Conservation (phyloP, 1,284 basidiomycete genomes). For the Papiliotrema flavescens region DNA sequence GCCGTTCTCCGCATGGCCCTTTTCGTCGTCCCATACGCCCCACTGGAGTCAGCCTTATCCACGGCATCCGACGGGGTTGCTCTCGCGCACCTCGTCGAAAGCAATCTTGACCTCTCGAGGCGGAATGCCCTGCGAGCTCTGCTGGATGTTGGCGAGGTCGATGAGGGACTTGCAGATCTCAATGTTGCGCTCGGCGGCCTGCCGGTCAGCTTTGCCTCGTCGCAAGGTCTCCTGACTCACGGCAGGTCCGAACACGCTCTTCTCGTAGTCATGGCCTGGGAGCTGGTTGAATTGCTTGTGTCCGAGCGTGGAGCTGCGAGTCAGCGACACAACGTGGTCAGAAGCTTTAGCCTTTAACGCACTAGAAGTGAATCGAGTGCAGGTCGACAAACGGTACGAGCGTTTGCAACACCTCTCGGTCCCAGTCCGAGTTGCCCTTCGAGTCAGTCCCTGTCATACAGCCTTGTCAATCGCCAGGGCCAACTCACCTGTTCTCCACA, state of each 20-base stretch:
- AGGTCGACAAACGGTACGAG: constrained; percentile 42
- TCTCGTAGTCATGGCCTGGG: constrained; percentile 39
- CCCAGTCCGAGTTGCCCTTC: constrained; percentile 46
- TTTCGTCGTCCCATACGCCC: constrained; percentile 48
- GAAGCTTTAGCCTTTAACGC: constrained; percentile 10
- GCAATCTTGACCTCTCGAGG: constrained; percentile 46
- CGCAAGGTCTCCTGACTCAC: constrained; percentile 17
- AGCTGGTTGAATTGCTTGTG: background rate
- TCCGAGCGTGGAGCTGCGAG: constrained; percentile 8
- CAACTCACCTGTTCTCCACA: constrained; percentile 57
- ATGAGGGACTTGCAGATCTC: constrained; percentile 49
- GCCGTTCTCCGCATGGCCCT: constrained; percentile 53
- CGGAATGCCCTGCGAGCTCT: constrained; percentile 20
- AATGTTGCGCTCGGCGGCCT: constrained; percentile 48
- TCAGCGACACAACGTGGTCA: constrained; percentile 18
- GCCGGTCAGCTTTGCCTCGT: background rate
- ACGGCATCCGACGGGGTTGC: background rate
- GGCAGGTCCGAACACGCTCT: constrained; percentile 51
- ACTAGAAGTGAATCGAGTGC: constrained; percentile 49
- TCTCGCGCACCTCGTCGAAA: constrained; percentile 52
- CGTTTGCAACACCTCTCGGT: constrained; percentile 44
- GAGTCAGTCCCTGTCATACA: constrained; percentile 1
- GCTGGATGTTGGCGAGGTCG: constrained; percentile 47
- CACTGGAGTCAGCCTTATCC: constrained; percentile 13
- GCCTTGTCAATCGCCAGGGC: no score